These are phyloP conservation scores for Rhodotorula sp. DNA, from an alignment of 1,284 basidiomycete genomes.

Conservation along the genomic window DNA sequence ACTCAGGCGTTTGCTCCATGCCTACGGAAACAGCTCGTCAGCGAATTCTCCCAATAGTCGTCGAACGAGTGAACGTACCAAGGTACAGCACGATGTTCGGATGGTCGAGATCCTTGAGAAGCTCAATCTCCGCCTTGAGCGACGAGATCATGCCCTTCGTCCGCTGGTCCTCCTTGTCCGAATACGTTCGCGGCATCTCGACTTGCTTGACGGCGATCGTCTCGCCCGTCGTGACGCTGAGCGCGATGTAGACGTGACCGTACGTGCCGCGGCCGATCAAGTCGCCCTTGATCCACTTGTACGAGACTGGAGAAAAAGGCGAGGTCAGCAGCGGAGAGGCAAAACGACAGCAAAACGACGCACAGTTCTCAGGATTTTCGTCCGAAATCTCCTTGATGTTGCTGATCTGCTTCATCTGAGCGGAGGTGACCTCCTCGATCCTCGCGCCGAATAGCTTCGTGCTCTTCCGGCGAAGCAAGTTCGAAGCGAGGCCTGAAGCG, in stretches of 20 bases:
- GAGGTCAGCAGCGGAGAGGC: not conserved
- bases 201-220: slow-evolving; percentile 99
- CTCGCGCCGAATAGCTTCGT: slow-evolving; percentile 95
- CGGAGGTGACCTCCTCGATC: slow-evolving; percentile 86
- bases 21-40: slow-evolving; percentile 39
- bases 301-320: slow-evolving; percentile 62
- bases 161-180: slow-evolving; percentile 81
- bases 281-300: slow-evolving; percentile 98
- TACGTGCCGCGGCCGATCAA: slow-evolving; percentile 96
- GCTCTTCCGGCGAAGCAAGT: slow-evolving; percentile 69
- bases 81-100: slow-evolving; percentile 96
- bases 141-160: slow-evolving; percentile 86
- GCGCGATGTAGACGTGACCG: slow-evolving; percentile 89
- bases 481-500: slow-evolving; percentile 42
- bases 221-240: slow-evolving; percentile 97
- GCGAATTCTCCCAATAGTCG: not conserved
- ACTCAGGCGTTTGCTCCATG: slow-evolving; percentile 87
- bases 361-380: slow-evolving; percentile 46
- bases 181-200: slow-evolving; percentile 83
- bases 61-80: slow-evolving; percentile 52
- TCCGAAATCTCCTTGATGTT: slow-evolving; percentile 45
- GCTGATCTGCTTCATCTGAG: slow-evolving; percentile 48
- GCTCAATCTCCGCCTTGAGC: slow-evolving; percentile 89
- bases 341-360: slow-evolving; percentile 4
- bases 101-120: slow-evolving; percentile 93